Evolutionary conservation across 1,284 basidiomycete genomes (phyloP), one percentile per base, ranked within the genome.

Genomic region (Schizophyllum commune): DNA sequence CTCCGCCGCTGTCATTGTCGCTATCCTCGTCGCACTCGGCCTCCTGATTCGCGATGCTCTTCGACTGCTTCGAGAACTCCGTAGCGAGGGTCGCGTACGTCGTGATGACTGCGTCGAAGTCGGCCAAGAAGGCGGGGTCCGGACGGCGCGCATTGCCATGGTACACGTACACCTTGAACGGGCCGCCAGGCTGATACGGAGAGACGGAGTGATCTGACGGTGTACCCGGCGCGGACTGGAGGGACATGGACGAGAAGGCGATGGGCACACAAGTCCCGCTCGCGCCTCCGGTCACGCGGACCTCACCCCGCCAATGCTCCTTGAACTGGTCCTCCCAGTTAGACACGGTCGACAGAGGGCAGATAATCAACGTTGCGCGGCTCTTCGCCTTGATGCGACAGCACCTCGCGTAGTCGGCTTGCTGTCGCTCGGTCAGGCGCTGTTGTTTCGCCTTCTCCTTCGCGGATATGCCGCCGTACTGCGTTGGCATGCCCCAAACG

Each of bases 301-400:
- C 92, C 61, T 88, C 83, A 13, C 93, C 92, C 63, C 83, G 84
- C 93, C 93, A 94, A 74, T 99, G 97, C 71, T 98, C 96, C 63
- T 88, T 84, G 71, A 99, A 92, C 73, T 99, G 97, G 65, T 97
- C 94, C 74, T 99, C 96, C 97, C 97, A 99, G 70, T 98, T 99
- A 56, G 92, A 88, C 1, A 99, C 93, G 1, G 97, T 98, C 21
- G 94, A 96, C 60, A 99, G 80, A 7, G 97, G 97, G 68, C 97
- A 98, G 27, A 99, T 85, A 66, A 99, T 92, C n/a, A 99, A 76
- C 0, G 97, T 98, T 7, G 91, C 97, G 55, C 94, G 86, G 68
- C 91, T 93, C 66, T 88, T 87, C 32, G 80, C 76, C 72, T 90
- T 90, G 68, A 97, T 86, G 22, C 89, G 83, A 67, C 86, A 84